Conservation (phyloP, 1,139 yeast genomes). For the Geotrichum reessii region DNA sequence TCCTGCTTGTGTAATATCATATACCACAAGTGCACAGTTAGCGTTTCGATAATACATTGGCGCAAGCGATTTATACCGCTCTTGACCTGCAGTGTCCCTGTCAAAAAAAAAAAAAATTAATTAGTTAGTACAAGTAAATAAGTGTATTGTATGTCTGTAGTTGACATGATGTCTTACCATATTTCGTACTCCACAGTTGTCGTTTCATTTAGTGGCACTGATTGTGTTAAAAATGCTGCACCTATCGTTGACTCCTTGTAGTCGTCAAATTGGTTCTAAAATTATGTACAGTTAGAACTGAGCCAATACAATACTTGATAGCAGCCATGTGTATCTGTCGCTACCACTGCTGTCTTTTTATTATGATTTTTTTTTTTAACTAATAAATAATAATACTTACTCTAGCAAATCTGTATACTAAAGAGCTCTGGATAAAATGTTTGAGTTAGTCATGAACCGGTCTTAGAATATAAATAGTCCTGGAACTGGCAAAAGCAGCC, state of each 20-base stretch:
- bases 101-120: neutral
- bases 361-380: too few species aligned
- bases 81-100: slow-evolving; percentile 96
- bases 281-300: neutral
- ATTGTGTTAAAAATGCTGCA: slow-evolving; percentile 95
- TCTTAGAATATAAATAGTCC: too few species aligned
- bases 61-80: slow-evolving; percentile 90
- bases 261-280: slow-evolving; percentile 77
- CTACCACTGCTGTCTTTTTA: neutral
- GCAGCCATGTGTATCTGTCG: neutral
- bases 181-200: slow-evolving; percentile 46
- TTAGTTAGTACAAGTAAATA: neutral
- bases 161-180: slow-evolving; percentile 32
- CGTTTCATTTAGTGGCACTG: slow-evolving; percentile 58
- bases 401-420: slow-evolving; percentile 89
- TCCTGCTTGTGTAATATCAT: slow-evolving; percentile 95
- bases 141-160: neutral
- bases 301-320: neutral
- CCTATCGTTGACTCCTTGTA: slow-evolving; percentile 94
- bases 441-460: slow-evolving; percentile 31
- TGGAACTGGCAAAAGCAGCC: neutral
- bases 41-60: slow-evolving; percentile 98
- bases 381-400: too few species aligned
- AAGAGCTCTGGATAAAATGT: slow-evolving; percentile 49
- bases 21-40: slow-evolving; percentile 95